phyloP scores from a whole-genome alignment of 805 yeast genomes.

The Yamadazyma tumulicola region DNA sequence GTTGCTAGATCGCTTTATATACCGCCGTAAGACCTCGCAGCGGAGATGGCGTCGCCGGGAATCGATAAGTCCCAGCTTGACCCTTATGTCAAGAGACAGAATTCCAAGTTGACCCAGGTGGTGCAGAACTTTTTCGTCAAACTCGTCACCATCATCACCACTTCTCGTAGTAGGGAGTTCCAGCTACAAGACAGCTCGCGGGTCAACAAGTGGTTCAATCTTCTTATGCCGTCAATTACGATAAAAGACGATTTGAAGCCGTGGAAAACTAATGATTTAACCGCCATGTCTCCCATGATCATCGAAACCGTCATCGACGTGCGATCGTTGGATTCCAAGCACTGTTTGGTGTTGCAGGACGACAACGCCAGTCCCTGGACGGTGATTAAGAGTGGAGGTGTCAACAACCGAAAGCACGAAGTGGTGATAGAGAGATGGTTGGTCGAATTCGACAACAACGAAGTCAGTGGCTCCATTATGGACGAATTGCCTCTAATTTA shows the following conservation, averaged over 20 bases:
- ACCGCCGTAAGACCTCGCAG: no score
- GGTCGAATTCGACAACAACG: constrained; percentile 64
- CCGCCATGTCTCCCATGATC: constrained; percentile 72
- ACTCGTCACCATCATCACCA: constrained; percentile 54
- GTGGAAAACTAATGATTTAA: constrained; percentile 53
- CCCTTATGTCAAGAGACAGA: constrained; percentile 22
- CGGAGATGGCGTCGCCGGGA: constrained; percentile 13
- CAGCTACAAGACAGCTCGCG: constrained; percentile 16
- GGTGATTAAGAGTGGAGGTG: constrained; percentile 51
- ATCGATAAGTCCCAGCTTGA: constrained; percentile 11
- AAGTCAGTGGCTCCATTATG: constrained; percentile 28
- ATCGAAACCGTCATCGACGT: constrained; percentile 80
- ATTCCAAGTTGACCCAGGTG: constrained; percentile 39
- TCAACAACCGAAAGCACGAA: constrained; percentile 54
- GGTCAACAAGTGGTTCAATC: constrained; percentile 61
- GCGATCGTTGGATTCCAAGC: constrained; percentile 51
- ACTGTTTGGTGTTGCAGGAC: constrained; percentile 58
- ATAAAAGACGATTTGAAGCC: constrained; percentile 54
- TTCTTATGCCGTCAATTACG: constrained; percentile 41
- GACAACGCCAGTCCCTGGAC: constrained; percentile 51
- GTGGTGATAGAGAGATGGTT: constrained; percentile 95
- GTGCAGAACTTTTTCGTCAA: constrained; percentile 63
- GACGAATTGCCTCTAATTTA: constrained; percentile 66
- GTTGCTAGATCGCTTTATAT: no score
- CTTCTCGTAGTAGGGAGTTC: constrained; percentile 32